phyloP scores from a whole-genome alignment of 2,329 filamentous ascomycete species.

The Cytospora leucostoma region DNA sequence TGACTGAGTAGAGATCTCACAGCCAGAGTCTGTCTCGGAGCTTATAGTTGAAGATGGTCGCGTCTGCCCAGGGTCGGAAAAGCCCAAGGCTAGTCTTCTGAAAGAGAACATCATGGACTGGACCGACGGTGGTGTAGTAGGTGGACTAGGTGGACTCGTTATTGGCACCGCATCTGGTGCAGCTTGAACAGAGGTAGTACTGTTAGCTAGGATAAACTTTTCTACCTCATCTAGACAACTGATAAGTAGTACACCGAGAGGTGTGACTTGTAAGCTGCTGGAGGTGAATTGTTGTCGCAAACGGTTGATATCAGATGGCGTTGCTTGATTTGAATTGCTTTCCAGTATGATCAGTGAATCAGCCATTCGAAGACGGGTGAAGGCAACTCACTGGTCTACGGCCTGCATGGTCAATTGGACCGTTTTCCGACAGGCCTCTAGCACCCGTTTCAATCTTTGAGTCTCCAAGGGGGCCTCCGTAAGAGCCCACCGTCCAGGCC shows the following conservation, averaged over 20 bases:
- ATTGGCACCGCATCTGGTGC: not conserved
- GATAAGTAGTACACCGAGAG: conserved; percentile 12
- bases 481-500: conserved; percentile 22
- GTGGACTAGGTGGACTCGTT: not conserved
- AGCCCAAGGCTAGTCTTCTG: conserved; percentile 9
- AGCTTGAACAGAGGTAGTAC: conserved; percentile 1
- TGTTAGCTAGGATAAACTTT: conserved; percentile 2
- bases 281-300: conserved; percentile 12
- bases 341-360: not conserved
- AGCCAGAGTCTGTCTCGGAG: conserved; percentile 11
- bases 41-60: conserved; percentile 5
- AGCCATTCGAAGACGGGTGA: not conserved
- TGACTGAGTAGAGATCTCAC: conserved; percentile 6
- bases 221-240: conserved; percentile 23
- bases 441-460: conserved; percentile 7
- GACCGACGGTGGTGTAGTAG: conserved; percentile 15
- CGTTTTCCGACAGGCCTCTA: conserved; percentile 22
- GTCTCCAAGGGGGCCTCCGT: conserved; percentile 19
- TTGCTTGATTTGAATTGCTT: conserved; percentile 3
- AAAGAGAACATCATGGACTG: conserved; percentile 18
- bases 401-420: conserved; percentile 21
- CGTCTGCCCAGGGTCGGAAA: not conserved
- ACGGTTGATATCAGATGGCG: conserved; percentile 12
- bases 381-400: conserved; percentile 18
- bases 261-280: not conserved